phyloP scores from a whole-genome alignment of 108 stramenopile species.

The Parmales sp. region DNA sequence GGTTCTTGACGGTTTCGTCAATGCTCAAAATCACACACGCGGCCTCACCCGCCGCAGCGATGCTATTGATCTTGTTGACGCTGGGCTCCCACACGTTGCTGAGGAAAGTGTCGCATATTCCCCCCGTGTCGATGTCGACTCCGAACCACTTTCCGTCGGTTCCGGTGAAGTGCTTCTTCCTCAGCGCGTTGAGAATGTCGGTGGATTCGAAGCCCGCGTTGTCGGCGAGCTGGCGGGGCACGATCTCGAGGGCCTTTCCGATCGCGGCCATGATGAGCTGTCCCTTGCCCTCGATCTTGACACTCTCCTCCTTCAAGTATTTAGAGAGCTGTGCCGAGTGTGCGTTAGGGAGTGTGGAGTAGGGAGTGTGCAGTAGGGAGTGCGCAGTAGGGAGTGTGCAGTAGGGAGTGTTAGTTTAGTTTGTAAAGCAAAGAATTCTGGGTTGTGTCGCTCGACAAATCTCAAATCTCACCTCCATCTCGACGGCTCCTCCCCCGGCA shows the following conservation, averaged over 20 bases:
- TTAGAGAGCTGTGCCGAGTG: too few species aligned
- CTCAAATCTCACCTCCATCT: constrained; percentile 98
- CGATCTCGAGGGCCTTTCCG: constrained; percentile 91
- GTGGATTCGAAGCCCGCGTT: constrained; percentile 97
- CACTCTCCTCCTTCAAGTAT: constrained; percentile 59
- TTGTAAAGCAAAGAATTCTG: too few species aligned
- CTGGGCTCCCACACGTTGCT: constrained; percentile 95
- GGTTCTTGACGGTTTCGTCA: constrained; percentile 97
- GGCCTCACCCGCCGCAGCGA: constrained; percentile 89
- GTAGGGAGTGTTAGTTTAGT: too few species aligned
- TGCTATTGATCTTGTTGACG: constrained; percentile 86
- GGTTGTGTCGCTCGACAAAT: too few species aligned
- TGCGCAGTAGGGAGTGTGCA: too few species aligned
- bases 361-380: too few species aligned
- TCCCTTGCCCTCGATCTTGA: constrained; percentile 91
- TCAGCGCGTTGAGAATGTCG: constrained; percentile 85
- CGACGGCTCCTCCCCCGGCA: constrained; percentile 95
- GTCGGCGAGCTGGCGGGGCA: constrained; percentile 91
- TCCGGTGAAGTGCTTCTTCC: constrained; percentile 77
- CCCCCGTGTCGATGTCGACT: constrained; percentile 86
- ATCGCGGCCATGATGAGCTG: constrained; percentile 82
- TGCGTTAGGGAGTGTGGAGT: too few species aligned
- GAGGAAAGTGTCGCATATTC: constrained; percentile 88
- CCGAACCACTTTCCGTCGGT: constrained; percentile 79
- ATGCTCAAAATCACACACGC: constrained; percentile 94